These are phyloP conservation scores for Cystobasidium slooffiae DNA, from an alignment of 1,284 basidiomycete genomes.

Conservation along the genomic window DNA sequence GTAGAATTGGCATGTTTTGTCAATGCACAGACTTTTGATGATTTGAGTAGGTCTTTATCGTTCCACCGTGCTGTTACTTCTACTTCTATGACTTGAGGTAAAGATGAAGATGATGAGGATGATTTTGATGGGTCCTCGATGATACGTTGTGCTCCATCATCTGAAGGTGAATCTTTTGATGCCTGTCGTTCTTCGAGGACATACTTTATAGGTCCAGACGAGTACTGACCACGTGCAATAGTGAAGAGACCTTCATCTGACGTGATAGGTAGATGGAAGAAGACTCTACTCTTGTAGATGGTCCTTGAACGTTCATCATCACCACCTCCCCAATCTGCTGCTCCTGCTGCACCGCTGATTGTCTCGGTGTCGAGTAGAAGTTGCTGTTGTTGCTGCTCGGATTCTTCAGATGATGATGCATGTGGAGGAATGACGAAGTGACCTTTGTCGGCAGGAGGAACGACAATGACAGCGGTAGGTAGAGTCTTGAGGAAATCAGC, in stretches of 20 bases:
- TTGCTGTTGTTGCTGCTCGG: conserved; percentile 14
- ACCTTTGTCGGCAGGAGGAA: conserved; percentile 10
- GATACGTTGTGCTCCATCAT: neutral
- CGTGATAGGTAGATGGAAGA: conserved; percentile 22
- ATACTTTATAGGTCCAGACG: conserved; percentile 24
- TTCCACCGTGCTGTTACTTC: conserved; percentile 42
- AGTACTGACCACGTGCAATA: conserved; percentile 23
- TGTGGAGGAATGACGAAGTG: neutral
- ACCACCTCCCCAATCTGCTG: neutral
- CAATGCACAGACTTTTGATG: conserved; percentile 37
- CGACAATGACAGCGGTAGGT: conserved; percentile 36
- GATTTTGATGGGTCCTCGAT: neutral
- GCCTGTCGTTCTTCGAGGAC: conserved; percentile 36
- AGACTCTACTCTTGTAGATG: conserved; percentile 38
- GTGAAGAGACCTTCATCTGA: conserved; percentile 34
- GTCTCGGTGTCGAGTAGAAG: neutral
- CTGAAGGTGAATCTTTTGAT: conserved; percentile 7
- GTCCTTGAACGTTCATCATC: conserved; percentile 22
- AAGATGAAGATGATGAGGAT: neutral
- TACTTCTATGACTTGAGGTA: conserved; percentile 19
- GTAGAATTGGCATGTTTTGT: neutral
- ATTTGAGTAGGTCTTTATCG: conserved; percentile 40
- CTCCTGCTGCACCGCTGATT: neutral
- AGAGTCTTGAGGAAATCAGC: conserved; percentile 37
- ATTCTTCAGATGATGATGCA: too few relatives aligned